Evolutionary conservation across 116 monocot genomes (phyloP), one percentile per base, ranked within the genome.

Genomic region (Posidonia oceanica): DNA sequence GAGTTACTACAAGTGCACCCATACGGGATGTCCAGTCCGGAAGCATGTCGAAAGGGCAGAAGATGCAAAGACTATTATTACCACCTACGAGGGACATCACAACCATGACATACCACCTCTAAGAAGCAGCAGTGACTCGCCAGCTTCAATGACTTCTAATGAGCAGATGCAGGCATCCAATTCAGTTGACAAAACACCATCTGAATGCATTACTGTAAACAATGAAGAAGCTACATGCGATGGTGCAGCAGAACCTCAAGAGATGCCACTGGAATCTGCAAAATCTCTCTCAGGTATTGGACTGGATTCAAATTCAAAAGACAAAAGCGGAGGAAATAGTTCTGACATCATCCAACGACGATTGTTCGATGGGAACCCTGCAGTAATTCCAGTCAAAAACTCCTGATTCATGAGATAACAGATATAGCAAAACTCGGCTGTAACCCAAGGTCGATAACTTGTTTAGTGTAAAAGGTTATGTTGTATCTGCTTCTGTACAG

Each of bases 1-100:
- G 73, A 90, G 94, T 76, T 90, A 94, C 73, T 94, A 87, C 64
- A 81, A 87, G 66, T 90, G 94, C 78, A 94, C 87, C 0, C 80
- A 82, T 56, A 68, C 70, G 48, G 90, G 94, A 41, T 94, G 90
- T 57, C 80, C 83, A 36, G 90, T 87, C 7, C 79, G 90, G 20
- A 94, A 90, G 71, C 90, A 94, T 70, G 90, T 94, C 16, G 87
- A 94, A 74, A 87, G 75, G 69, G 74, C 85, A 3, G 78, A 82
- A 60, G 90, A 85, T 70, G 76, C 39, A 2, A 81, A 80, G 68
- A 52, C 77, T 44, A 61, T 90, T 42, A 70, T 90, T 15, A 84
- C 90, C 40, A 87, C 87, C 17, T 94, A 94, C 41, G 90, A 94
- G 75, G 90, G 90, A 14, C 81, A 85, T 53, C 94, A 94, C 72